A percentile compares a stretch with the other conserved stretches of the same genome.
Conservation (phyloP, 176 grass and related monocot genomes). For the Oryza rufipogon region DNA sequence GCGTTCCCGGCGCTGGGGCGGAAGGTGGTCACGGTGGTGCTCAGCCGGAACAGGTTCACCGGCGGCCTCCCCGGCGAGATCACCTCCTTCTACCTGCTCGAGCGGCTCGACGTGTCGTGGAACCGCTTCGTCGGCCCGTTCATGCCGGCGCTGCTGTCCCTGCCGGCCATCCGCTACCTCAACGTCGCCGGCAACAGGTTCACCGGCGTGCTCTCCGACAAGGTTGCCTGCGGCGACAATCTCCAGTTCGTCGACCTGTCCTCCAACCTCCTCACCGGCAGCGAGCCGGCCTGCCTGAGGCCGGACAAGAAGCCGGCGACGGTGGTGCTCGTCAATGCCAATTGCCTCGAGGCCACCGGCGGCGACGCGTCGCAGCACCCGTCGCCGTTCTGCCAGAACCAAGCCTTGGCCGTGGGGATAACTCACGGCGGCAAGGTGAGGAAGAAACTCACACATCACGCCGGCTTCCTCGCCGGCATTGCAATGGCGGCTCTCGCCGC, state of each 20-base stretch:
- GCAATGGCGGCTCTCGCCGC: conserved; percentile 44
- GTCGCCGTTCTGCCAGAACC: conserved; percentile 78
- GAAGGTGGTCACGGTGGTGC: conserved; percentile 72
- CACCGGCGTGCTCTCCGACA: conserved; percentile 75
- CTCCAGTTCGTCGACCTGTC: conserved; percentile 81
- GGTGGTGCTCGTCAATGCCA: conserved; percentile 55
- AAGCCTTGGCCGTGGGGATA: conserved; percentile 90
- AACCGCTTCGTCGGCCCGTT: conserved; percentile 87
- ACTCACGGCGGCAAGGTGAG: conserved; percentile 42
- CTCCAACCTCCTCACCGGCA: conserved; percentile 75
- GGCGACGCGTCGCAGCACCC: conserved; percentile 57
- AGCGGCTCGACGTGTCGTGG: conserved; percentile 73
- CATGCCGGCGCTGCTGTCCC: conserved; percentile 60
- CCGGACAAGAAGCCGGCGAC: conserved; percentile 37
- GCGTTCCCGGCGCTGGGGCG: conserved; percentile 72
- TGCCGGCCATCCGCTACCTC: conserved; percentile 72
- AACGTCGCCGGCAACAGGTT: conserved; percentile 80
- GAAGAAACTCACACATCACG: conserved; percentile 34
- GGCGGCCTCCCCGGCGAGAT: conserved; percentile 58
- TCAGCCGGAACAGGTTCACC: conserved; percentile 73
- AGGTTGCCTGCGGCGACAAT: conserved; percentile 64
- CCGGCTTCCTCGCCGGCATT: conserved; percentile 42
- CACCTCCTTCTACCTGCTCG: conserved; percentile 61
- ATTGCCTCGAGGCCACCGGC: conserved; percentile 58
- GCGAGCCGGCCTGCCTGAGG: conserved; percentile 62